Evolutionary conservation across 2,329 filamentous ascomycete genomes (phyloP), one percentile per base, ranked within the genome.

Genomic region (Pseudocercospora macadamiae): DNA sequence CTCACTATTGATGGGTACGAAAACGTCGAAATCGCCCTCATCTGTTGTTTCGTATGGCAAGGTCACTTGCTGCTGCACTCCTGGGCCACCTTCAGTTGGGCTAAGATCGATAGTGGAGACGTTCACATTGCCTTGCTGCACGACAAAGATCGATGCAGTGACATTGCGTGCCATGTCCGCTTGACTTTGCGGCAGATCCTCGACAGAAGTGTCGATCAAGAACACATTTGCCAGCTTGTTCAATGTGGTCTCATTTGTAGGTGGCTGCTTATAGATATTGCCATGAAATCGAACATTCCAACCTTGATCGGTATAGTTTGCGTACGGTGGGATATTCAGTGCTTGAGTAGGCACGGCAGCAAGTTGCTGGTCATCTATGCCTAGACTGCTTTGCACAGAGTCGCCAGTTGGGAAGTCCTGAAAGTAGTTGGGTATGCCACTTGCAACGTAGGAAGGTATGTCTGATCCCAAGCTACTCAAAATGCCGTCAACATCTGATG

Each of bases 231-330:
- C 87, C 3, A 92, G 78, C 34, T 86, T 79, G 65, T 93, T 82
- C 45, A 93, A 77, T 65, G 85, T 89, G 30, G 79, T 76, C 65
- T 85, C 79, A 1, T 82, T 83, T 30, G 89, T 86, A 59, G 89
- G 83, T 1, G 89, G 89, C 62, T 89, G 83, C 73, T 91, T 92
- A 80, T 87, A 93, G n/a, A 92, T 86, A 68, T 91, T 91, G 65
- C 89, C 90, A 64, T 89, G 89, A 62, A 92, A 84, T 25, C 89
- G 82, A 3, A 92, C 81, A 62, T 87, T 90, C 90, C 90, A 93
- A 30, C 88, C 88, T 58, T 85, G 75, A n/a, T 86, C 79, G 1
- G 89, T 92, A 86, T 88, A 93, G 64, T 93, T 93, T n/a, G 81
- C 89, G 12, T 80, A 80, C 2, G 78, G 79, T 10, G 88, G 88